A percentile compares a stretch with the other conserved stretches of the same genome.
These are phyloP conservation scores for Trametes elegans DNA, from an alignment of 768 basidiomycete genomes.

Conservation along the genomic window DNA sequence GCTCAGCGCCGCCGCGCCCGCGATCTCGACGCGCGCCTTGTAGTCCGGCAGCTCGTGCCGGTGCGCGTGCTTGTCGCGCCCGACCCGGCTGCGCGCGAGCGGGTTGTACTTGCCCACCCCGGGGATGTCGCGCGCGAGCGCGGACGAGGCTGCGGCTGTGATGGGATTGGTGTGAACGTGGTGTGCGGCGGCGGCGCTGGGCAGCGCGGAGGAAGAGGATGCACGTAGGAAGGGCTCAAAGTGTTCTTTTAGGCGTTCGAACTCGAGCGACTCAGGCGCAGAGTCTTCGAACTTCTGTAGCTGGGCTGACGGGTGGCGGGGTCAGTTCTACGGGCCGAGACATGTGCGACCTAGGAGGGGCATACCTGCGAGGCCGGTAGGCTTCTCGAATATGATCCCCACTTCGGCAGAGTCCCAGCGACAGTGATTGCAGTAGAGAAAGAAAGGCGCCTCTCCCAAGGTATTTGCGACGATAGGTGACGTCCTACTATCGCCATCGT, in stretches of 20 bases:
- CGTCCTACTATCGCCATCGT: constrained; percentile 54
- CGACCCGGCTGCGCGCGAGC: constrained; percentile 43
- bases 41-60: constrained; percentile 81
- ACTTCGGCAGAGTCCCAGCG: constrained; percentile 94
- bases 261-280: constrained; percentile 81
- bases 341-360: background rate
- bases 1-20: constrained; percentile 50
- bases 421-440: constrained; percentile 89
- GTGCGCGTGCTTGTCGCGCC: constrained; percentile 63
- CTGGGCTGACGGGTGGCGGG: constrained; percentile 57
- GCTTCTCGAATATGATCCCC: constrained; percentile 93
- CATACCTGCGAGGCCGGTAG: constrained; percentile 90
- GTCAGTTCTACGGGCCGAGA: background rate
- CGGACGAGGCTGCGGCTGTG: constrained; percentile 85
- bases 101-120: constrained; percentile 80
- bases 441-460: constrained; percentile 85
- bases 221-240: constrained; percentile 93
- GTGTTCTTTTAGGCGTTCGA: constrained; percentile 94
- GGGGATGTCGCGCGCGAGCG: constrained; percentile 84
- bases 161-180: constrained; percentile 76
- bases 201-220: constrained; percentile 67
- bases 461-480: constrained; percentile 49
- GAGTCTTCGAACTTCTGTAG: constrained; percentile 88
- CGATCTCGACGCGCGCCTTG: constrained; percentile 65
- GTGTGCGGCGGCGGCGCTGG: constrained; percentile 60